Conservation (phyloP, 768 basidiomycete genomes). For the Collybia nuda region DNA sequence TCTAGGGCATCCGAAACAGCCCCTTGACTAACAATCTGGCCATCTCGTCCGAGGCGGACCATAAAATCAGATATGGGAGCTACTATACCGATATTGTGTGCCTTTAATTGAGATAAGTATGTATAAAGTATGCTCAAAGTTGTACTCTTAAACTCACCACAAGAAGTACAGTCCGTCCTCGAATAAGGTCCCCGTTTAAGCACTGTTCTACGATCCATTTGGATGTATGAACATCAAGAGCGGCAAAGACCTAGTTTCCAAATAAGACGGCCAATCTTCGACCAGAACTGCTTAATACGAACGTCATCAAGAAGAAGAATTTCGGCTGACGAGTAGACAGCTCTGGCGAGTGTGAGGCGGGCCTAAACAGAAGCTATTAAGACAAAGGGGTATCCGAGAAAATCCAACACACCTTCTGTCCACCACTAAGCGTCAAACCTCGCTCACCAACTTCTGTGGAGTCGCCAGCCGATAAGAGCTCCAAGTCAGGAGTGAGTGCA, state of each 20-base stretch:
- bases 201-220: conserved; percentile 80
- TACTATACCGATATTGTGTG: conserved; percentile 51
- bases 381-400: too few relatives aligned
- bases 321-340: conserved; percentile 47
- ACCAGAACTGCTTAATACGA: conserved; percentile 48
- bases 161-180: conserved; percentile 75
- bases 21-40: conserved; percentile 48
- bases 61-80: conserved; percentile 55
- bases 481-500: conserved; percentile 68
- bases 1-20: conserved; percentile 47
- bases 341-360: conserved; percentile 41
- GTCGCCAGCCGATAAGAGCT: conserved; percentile 66
- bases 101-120: conserved; percentile 23
- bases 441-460: conserved; percentile 73
- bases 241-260: conserved; percentile 2
- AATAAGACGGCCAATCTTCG: background rate
- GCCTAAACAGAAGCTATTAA: conserved; percentile 23
- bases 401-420: conserved; percentile 29
- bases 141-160: conserved; percentile 46
- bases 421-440: conserved; percentile 55
- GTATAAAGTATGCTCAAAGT: background rate
- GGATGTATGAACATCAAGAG: conserved; percentile 61
- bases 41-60: conserved; percentile 54
- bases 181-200: conserved; percentile 72
- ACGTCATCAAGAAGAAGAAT: conserved; percentile 74